phyloP scores from a whole-genome alignment of 2,329 filamentous ascomycete genomes.

The Exophiala aquamarina region DNA sequence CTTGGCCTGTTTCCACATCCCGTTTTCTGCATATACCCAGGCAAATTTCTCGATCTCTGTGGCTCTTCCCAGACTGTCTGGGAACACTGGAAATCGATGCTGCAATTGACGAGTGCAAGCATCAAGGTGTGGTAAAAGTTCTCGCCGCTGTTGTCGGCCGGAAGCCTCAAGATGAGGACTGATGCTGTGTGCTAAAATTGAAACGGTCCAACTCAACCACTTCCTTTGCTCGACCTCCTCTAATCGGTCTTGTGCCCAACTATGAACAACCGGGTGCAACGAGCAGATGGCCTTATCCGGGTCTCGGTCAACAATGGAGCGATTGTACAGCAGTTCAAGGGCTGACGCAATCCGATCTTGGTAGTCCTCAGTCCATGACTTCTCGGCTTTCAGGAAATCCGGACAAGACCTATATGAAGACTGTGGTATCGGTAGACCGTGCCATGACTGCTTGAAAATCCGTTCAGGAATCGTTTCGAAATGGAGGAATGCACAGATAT shows the following conservation, averaged over 20 bases:
- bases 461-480: slow-evolving; percentile 7
- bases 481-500: slow-evolving; percentile 20
- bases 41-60: slow-evolving; percentile 27
- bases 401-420: neutral
- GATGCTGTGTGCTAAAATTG: slow-evolving; percentile 8
- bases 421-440: neutral
- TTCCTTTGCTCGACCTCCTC: slow-evolving; percentile 1
- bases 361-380: neutral
- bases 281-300: slow-evolving; percentile 7
- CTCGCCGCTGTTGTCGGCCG: slow-evolving; percentile 1
- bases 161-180: slow-evolving; percentile 6
- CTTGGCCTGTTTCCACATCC: slow-evolving; percentile 21
- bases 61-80: slow-evolving; percentile 5
- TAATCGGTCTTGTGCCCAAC: slow-evolving; percentile 12
- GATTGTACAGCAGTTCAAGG: slow-evolving; percentile 10
- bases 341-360: slow-evolving; percentile 1
- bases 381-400: neutral
- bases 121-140: slow-evolving; percentile 15
- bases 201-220: slow-evolving; percentile 12
- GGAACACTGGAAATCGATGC: slow-evolving; percentile 1
- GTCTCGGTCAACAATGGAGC: slow-evolving; percentile 18
- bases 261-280: slow-evolving; percentile 16
- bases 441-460: slow-evolving; percentile 8
- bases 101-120: slow-evolving; percentile 9
- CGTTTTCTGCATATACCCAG: slow-evolving; percentile 24